phyloP scores from a whole-genome alignment of 2,329 filamentous ascomycete genomes.

The Aspergillus fijiensis region DNA sequence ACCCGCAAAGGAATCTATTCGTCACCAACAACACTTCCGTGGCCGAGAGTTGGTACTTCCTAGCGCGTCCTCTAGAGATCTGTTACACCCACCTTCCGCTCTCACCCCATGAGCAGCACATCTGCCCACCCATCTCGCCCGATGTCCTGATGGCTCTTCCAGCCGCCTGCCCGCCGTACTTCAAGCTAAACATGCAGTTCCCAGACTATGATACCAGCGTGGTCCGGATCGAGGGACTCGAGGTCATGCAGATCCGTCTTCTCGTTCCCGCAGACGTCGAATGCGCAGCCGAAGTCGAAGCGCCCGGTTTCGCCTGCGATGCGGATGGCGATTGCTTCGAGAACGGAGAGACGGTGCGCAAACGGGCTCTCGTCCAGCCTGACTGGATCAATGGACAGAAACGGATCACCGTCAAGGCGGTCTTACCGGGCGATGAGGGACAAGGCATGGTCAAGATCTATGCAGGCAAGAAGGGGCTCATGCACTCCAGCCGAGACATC shows the following conservation, averaged over 20 bases:
- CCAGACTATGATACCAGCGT: constrained; percentile 88
- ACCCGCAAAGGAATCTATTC: constrained; percentile 75
- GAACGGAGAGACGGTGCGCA: constrained; percentile 80
- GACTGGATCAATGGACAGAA: constrained; percentile 89
- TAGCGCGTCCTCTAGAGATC: constrained; percentile 81
- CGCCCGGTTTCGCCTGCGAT: constrained; percentile 75
- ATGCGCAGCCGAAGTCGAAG: constrained; percentile 87
- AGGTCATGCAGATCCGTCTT: constrained; percentile 88
- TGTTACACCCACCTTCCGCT: constrained; percentile 96
- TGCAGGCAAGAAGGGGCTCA: constrained; percentile 87
- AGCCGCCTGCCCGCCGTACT: constrained; percentile 81
- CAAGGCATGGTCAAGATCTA: constrained; percentile 86
- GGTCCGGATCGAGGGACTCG: constrained; percentile 81
- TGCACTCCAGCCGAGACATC: constrained; percentile 97
- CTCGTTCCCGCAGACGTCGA: constrained; percentile 87
- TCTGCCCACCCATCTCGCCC: constrained; percentile 82
- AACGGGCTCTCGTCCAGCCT: constrained; percentile 83
- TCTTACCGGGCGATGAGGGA: constrained; percentile 88
- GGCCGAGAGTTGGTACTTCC: constrained; percentile 90
- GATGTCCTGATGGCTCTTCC: constrained; percentile 85
- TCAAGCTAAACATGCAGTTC: constrained; percentile 77
- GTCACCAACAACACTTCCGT: constrained; percentile 67
- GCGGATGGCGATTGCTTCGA: constrained; percentile 90
- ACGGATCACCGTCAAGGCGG: constrained; percentile 87
- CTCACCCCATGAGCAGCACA: constrained; percentile 83